Base-by-base conservation (phyloP, 2,329 filamentous ascomycete species). In the Aureobasidium musti region DNA sequence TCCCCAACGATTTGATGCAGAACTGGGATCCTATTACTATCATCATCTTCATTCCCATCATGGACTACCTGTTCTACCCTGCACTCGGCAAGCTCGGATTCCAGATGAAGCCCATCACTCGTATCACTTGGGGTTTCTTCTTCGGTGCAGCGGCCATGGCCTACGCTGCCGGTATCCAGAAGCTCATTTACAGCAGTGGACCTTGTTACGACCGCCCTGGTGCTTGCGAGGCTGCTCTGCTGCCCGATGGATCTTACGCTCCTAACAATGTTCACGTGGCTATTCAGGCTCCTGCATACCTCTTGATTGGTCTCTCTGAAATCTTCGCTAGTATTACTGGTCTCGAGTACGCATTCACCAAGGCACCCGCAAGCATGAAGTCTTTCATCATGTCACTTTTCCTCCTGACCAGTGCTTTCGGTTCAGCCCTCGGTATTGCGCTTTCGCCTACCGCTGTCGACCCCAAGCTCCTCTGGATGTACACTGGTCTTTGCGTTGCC, bases 401-500 rank as follows among this genome's bases (percentile, higher is more conserved):
- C 71, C 79, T 87, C 66, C 80, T 88, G 68, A 88, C 85, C 45
- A 84, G 80, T 53, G 86, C 86, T 3, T 80, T 86, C 52, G 85
- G 84, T 3, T 82, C 85, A 1, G 84, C 84, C 37, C 77, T 91
- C 26, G 86, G 84, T 2, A 84, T 88, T 70, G 83, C 87, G 2
- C 78, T 91, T 14, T 82, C 86, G 1, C 86, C 87, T 0, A 77
- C 82, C 5, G 84, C 86, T 7, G 82, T 82, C 66, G 86, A 91
- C 73, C 89, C 89, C 26, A 81, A 86, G 70, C 82, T 90, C 71
- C 73, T 88, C 67, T 90, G 87, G 86, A 84, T 91, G 82, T 75
- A 75, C 67, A 73, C 71, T 23, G 73, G 73, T 11, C 67, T 76
- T 8, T 67, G 70, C 4, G 52, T 73, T 21, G 70, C 68, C 21